Base-by-base conservation (phyloP, 176 grass and related monocot genomes). In the Themeda triandra region DNA sequence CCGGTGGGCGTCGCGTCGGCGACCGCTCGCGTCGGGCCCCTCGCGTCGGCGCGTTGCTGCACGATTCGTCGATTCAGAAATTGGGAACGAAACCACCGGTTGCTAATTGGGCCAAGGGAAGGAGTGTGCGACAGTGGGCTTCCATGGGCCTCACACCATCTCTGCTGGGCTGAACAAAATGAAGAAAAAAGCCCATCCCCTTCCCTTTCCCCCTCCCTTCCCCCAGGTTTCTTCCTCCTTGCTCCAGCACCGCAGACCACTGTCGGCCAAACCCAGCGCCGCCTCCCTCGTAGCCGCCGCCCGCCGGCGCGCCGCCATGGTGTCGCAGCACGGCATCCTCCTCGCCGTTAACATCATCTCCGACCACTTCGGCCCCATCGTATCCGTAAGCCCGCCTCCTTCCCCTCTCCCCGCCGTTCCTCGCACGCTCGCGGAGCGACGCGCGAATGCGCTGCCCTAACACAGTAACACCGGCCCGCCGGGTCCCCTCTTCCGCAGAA, bases 291-390 rank as follows among this genome's bases (percentile, higher is more conserved):
- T 62, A 49, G 30, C 68, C 73, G 68, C 42, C 36, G 54, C 24
- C 68, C 73, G 68, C 42, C 36, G 54, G 86, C 60, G 69, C 64
- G 83, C 32, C 63, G 42, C 83, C 45, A 98, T 96, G 93, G 89
- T 78, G 42, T 80, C 77, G 53, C 87, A 89, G 70, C 77, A 95
- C 66, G 93, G 89, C 54, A 31, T 83, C 51, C 85, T 87, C 65
- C 96, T 95, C 77, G 91, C 91, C 25, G 46, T 63, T 11, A 29
- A 51, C 32, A 78, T 98, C 49, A 68, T 98, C 83, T 85, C 91
- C 53, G 71, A 92, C 40, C 93, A 96, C 88, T 95, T 98, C 32
- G 93, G 91, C 7, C 63, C 89, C 63, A 59, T 86, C 12, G 93
- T 98, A 56, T 79, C 96, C 13, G 88, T 98, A 92, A 78, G 88